Evolutionary conservation across 208 protist species (phyloP).

Genomic region (Tritrichomonas foetus): DNA sequence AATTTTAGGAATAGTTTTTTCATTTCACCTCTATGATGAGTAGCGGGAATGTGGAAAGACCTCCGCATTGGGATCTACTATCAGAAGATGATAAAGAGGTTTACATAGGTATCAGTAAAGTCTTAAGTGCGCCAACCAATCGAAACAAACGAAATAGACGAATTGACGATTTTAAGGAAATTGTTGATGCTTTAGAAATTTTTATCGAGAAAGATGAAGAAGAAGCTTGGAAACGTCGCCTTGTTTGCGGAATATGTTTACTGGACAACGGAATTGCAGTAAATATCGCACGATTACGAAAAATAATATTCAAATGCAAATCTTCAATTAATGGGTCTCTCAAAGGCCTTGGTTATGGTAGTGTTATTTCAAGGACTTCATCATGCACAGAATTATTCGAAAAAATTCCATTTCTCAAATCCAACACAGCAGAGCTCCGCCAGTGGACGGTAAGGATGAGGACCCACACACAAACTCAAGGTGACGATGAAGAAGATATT

Average conservation of each 20-base stretch:
- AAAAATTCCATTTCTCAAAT: background rate
- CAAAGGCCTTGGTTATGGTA: background rate
- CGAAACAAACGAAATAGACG: slow-evolving; percentile 14
- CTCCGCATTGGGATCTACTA: background rate
- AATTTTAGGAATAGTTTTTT: too few species aligned
- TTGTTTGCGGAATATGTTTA: slow-evolving; percentile 12
- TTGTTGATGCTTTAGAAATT: background rate
- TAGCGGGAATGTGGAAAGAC: background rate
- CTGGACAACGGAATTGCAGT: background rate
- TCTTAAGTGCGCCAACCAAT: background rate
- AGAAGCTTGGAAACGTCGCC: background rate
- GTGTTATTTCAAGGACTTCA: background rate
- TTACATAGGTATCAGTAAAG: background rate
- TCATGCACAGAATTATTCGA: background rate
- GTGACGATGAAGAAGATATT: too few species aligned
- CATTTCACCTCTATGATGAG: too few species aligned
- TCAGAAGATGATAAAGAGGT: background rate
- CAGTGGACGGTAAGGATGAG: background rate
- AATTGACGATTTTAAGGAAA: slow-evolving; percentile 3
- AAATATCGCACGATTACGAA: background rate
- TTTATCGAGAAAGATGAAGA: background rate
- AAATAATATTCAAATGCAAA: slow-evolving; percentile 22
- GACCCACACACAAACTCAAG: too few species aligned
- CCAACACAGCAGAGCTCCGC: background rate
- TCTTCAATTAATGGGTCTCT: slow-evolving; percentile 35